Evolutionary conservation across 1,284 basidiomycete species (phyloP).

Genomic region (Boletus sp.): DNA sequence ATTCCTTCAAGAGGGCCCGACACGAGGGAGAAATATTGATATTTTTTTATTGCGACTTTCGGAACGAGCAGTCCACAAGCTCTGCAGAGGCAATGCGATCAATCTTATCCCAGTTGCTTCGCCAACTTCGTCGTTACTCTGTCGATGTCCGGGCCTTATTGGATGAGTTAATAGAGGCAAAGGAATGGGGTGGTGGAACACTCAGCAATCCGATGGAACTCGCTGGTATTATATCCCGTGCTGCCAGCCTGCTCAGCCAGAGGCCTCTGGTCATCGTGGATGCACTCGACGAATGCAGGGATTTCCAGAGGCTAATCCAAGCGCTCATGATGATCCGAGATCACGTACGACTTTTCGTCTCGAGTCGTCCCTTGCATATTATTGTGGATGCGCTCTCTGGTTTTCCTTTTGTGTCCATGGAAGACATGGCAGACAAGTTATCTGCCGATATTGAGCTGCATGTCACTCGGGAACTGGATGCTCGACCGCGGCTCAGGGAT

Average conservation of each 20-base stretch:
- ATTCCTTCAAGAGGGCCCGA: too few relatives aligned
- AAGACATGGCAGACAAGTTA: not conserved
- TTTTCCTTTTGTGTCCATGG: not conserved
- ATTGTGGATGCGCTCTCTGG: not conserved
- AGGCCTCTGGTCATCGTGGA: slow-evolving; percentile 11
- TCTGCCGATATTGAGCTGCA: not conserved
- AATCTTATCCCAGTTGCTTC: slow-evolving; percentile 2
- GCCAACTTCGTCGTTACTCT: not conserved
- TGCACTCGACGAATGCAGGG: slow-evolving; percentile 9
- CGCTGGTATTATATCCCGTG: not conserved
- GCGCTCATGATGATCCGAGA: not conserved
- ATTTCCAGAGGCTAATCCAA: not conserved
- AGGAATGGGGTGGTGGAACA: not conserved
- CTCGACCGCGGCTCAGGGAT: not conserved
- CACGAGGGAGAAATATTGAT: too few relatives aligned
- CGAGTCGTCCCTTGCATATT: not conserved
- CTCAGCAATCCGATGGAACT: not conserved
- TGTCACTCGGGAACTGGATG: not conserved
- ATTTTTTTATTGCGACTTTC: slow-evolving; percentile 8
- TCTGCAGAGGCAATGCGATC: not conserved
- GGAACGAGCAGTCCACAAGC: too few relatives aligned
- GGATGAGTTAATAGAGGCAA: not conserved
- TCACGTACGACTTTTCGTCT: not conserved
- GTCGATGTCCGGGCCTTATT: not conserved
- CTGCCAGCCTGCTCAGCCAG: not conserved